Evolutionary conservation across 2,329 filamentous ascomycete species (phyloP).

Genomic region (Grosmannia serpens): DNA sequence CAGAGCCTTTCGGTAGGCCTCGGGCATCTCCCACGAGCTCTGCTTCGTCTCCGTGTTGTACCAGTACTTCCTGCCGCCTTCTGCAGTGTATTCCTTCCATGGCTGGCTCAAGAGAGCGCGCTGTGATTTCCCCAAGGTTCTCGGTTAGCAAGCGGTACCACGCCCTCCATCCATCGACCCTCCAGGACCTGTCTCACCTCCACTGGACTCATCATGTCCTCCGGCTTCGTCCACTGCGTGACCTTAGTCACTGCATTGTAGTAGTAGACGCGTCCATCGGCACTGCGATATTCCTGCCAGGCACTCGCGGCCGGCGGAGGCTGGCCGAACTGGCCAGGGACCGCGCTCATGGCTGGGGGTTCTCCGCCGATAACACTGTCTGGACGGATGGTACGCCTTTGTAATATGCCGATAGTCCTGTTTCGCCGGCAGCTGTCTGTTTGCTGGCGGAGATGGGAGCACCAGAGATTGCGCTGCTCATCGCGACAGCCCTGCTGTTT

Average conservation of each 20-base stretch:
- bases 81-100: constrained; percentile 86
- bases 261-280: constrained; percentile 81
- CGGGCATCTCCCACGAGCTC: constrained; percentile 92
- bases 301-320: constrained; percentile 26
- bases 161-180: background rate
- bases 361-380: background rate
- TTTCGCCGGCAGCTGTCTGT: background rate
- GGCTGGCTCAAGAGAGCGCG: constrained; percentile 70
- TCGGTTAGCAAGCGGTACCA: background rate
- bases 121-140: constrained; percentile 31
- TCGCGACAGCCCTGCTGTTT: background rate
- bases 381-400: background rate
- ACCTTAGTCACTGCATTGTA: constrained; percentile 77
- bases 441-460: background rate
- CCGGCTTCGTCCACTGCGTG: constrained; percentile 91
- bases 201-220: constrained; percentile 71
- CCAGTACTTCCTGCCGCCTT: constrained; percentile 88
- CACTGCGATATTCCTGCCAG: constrained; percentile 74
- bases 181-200: constrained; percentile 46
- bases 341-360: constrained; percentile 43
- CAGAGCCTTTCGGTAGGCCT: constrained; percentile 64
- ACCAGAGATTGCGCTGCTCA: background rate
- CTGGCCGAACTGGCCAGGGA: constrained; percentile 35
- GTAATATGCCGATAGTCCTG: background rate
- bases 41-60: constrained; percentile 85